These are phyloP conservation scores for Aspergillus ellipticus DNA, from an alignment of 495 filamentous ascomycete genomes.

Conservation along the genomic window DNA sequence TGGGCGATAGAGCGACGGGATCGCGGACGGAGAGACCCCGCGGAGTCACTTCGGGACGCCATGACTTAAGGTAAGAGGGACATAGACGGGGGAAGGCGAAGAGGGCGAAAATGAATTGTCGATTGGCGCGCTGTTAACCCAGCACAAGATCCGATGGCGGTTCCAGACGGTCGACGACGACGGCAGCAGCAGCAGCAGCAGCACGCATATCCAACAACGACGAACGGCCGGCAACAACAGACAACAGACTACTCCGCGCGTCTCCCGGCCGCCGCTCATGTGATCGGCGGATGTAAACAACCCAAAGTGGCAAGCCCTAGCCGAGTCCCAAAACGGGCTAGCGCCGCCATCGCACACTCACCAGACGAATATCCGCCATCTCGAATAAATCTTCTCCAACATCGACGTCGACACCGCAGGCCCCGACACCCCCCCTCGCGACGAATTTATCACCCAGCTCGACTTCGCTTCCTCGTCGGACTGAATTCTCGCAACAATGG, in stretches of 20 bases:
- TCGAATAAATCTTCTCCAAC: constrained; percentile 41
- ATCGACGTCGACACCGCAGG: constrained; percentile 41
- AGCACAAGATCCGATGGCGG: too few relatives aligned
- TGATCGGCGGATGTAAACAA: constrained; percentile 44
- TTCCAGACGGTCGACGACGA: too few relatives aligned
- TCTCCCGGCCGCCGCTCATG: constrained; percentile 24
- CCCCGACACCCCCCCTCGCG: constrained; percentile 29
- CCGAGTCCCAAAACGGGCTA: constrained; percentile 36
- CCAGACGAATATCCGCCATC: constrained; percentile 36
- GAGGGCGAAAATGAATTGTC: not conserved
- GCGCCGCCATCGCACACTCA: constrained; percentile 37
- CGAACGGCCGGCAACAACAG: not conserved
- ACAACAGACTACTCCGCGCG: constrained; percentile 19
- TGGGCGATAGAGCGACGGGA: constrained; percentile 77
- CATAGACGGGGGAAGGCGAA: constrained; percentile 18
- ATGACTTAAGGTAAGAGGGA: constrained; percentile 17
- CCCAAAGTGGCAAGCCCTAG: constrained; percentile 40
- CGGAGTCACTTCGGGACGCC: constrained; percentile 38
- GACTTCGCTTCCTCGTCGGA: constrained; percentile 42
- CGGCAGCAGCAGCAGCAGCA: not conserved
- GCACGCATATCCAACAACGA: too few relatives aligned
- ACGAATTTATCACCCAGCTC: constrained; percentile 34
- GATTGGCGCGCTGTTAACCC: too few relatives aligned
- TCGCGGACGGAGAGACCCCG: constrained; percentile 44
- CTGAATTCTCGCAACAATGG: constrained; percentile 74